phyloP scores from a whole-genome alignment of 2,329 filamentous ascomycete genomes.

The Didymellaceae sp. region DNA sequence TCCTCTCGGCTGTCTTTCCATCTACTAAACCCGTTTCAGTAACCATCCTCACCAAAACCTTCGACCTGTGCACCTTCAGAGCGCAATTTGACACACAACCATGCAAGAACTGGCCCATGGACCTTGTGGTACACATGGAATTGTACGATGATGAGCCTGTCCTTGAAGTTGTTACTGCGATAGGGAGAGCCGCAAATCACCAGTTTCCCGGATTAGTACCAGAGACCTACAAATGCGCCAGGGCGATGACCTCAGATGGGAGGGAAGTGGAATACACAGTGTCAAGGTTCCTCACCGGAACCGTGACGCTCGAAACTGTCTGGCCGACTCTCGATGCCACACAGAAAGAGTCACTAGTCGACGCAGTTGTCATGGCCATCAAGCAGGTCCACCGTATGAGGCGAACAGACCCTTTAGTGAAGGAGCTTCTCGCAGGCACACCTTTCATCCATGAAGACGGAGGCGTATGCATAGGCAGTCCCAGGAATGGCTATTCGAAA shows the following conservation, averaged over 20 bases:
- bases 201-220: constrained; percentile 12
- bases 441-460: constrained; percentile 7
- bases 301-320: constrained; percentile 7
- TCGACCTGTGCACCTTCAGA: constrained; percentile 12
- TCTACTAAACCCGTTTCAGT: constrained; percentile 5
- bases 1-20: constrained; percentile 15
- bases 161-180: constrained; percentile 9
- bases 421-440: constrained; percentile 7
- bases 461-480: constrained; percentile 6
- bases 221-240: constrained; percentile 8
- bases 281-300: constrained; percentile 10
- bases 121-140: constrained; percentile 8
- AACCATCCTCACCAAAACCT: constrained; percentile 9
- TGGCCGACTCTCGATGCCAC: constrained; percentile 1
- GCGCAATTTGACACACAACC: constrained; percentile 11
- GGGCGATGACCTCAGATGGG: constrained; percentile 9
- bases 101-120: constrained; percentile 11
- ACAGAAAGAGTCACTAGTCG: constrained; percentile 10
- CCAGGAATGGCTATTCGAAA: constrained; percentile 7
- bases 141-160: constrained; percentile 5
- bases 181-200: constrained; percentile 12
- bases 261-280: constrained; percentile 12
- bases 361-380: constrained; percentile 7
- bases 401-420: constrained; percentile 6
- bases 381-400: constrained; percentile 8